Percentiles rank a stretch among this genome's conserved stretches.
Conservation (phyloP, 352 stramenopile genomes). For the Globisporangium ultimum region DNA sequence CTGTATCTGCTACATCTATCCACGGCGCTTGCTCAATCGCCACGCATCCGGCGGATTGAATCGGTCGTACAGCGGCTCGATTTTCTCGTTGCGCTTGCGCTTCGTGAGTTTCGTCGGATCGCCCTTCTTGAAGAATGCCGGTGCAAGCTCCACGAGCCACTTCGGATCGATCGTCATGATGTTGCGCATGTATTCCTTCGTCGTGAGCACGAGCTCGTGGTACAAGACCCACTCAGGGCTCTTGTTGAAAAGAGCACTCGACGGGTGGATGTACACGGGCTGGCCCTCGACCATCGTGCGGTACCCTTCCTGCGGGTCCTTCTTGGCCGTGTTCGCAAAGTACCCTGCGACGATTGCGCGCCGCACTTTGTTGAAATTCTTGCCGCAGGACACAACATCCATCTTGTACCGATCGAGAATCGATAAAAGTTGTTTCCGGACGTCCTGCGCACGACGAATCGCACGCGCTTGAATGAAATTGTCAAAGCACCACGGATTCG, state of each 20-base stretch:
- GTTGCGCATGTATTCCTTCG: constrained; percentile 99
- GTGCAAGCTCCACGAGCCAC: constrained; percentile 98
- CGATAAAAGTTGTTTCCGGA: constrained; percentile 98
- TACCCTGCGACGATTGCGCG: constrained; percentile 98
- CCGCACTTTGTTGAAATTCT: constrained; percentile 97
- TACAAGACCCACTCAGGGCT: constrained; percentile 98
- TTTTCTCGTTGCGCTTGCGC: constrained; percentile 98
- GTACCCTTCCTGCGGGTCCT: constrained; percentile 98
- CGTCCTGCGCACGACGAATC: constrained; percentile 96
- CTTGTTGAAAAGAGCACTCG: constrained; percentile 98
- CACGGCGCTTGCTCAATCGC: constrained; percentile 95
- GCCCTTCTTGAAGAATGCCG: constrained; percentile 95
- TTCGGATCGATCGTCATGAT: constrained; percentile 99
- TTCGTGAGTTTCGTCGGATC: constrained; percentile 98
- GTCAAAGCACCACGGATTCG: constrained; percentile 99
- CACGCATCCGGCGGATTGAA: constrained; percentile 98
- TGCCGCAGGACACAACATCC: constrained; percentile 95
- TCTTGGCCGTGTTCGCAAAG: constrained; percentile 99
- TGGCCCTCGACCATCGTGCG: constrained; percentile 98
- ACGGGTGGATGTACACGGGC: constrained; percentile 98
- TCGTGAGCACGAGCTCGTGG: constrained; percentile 96
- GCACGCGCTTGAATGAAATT: constrained; percentile 98
- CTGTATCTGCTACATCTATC: constrained; percentile 40
- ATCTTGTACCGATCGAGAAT: constrained; percentile 99
- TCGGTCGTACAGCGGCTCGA: constrained; percentile 98